Conservation (phyloP, 2,329 filamentous ascomycete species). For the Penicillium sp. region DNA sequence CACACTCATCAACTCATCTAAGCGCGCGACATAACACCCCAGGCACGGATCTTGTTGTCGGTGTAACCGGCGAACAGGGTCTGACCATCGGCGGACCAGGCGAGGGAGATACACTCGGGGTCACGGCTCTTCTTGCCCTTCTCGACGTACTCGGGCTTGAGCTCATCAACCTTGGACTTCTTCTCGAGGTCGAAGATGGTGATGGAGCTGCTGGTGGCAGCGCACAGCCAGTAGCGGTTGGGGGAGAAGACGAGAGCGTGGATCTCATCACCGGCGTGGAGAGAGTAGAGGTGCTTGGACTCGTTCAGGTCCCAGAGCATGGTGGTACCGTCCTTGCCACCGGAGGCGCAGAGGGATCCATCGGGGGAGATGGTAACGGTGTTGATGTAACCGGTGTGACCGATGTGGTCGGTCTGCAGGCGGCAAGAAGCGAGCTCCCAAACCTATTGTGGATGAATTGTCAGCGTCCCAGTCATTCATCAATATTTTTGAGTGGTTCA, state of each 20-base stretch:
- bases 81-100: conserved; percentile 98
- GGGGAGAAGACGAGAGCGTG: conserved; percentile 99
- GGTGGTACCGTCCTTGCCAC: conserved; percentile 99
- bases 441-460: conserved; percentile 61
- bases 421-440: conserved; percentile 99
- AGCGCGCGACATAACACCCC: conserved; percentile 95
- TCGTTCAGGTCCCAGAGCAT: conserved; percentile 99
- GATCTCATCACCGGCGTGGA: conserved; percentile 99
- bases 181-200: conserved; percentile 99
- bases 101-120: conserved; percentile 95
- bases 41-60: conserved; percentile 97
- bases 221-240: conserved; percentile 99
- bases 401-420: conserved; percentile 99
- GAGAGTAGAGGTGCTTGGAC: conserved; percentile 99
- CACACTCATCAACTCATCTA: conserved; percentile 49
- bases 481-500: not conserved
- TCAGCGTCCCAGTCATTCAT: conserved; percentile 20
- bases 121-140: conserved; percentile 99
- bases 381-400: conserved; percentile 99
- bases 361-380: conserved; percentile 99
- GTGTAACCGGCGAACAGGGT: conserved; percentile 99
- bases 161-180: conserved; percentile 99
- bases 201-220: conserved; percentile 94
- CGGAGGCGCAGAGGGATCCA: conserved; percentile 97
- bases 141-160: conserved; percentile 96